These are phyloP conservation scores for Raddia guianensis DNA, from an alignment of 176 grass and related monocot genomes.

Conservation along the genomic window DNA sequence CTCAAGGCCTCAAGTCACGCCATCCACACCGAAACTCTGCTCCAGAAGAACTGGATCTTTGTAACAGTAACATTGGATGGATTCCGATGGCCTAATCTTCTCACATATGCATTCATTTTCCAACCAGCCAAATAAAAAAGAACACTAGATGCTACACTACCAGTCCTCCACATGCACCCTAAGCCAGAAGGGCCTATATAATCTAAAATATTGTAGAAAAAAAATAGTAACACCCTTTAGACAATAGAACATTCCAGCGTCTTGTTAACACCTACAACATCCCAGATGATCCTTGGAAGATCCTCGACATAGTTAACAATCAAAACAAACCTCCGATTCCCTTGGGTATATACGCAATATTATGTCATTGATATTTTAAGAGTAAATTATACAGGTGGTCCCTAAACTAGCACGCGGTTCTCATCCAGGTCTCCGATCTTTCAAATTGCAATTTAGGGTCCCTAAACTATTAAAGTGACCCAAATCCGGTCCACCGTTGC, in stretches of 20 bases:
- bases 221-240: no score
- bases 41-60: neutral
- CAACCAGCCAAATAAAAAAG: neutral
- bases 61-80: neutral
- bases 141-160: neutral
- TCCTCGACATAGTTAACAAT: neutral
- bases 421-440: no score
- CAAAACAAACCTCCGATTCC: conserved; percentile 9
- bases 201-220: neutral
- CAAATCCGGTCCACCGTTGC: no score
- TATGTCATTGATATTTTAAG: neutral
- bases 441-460: no score
- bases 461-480: no score
- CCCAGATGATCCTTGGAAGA: neutral
- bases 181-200: neutral
- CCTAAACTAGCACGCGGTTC: no score
- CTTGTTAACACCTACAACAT: neutral
- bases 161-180: neutral
- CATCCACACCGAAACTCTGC: neutral
- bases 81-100: neutral
- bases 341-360: neutral
- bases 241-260: no score
- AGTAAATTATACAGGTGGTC: no score
- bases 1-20: neutral
- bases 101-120: neutral